These are phyloP conservation scores for Mallotus repandus DNA, from an alignment of 441 rosid genomes.

Conservation along the genomic window DNA sequence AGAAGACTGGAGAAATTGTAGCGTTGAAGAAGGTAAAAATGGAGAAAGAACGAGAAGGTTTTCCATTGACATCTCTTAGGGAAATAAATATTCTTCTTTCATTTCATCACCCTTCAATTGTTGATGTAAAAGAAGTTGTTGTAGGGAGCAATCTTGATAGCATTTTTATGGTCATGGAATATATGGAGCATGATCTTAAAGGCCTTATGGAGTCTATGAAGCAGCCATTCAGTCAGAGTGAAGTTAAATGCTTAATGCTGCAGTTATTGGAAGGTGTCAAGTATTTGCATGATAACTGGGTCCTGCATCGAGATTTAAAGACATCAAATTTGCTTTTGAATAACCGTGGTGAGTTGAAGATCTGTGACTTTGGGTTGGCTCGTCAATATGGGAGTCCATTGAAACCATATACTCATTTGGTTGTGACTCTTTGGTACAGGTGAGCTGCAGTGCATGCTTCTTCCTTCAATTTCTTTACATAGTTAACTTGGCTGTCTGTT, in stretches of 20 bases:
- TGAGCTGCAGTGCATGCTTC: constrained; percentile 31
- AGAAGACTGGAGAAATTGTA: constrained; percentile 90
- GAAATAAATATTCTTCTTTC: constrained; percentile 98
- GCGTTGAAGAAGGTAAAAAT: constrained; percentile 99
- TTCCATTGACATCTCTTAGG: constrained; percentile 91
- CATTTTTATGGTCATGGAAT: constrained; percentile 99
- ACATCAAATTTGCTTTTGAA: constrained; percentile 95
- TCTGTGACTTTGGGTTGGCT: constrained; percentile 98
- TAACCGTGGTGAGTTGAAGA: constrained; percentile 94
- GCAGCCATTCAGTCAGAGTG: constrained; percentile 99
- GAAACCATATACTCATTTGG: constrained; percentile 97
- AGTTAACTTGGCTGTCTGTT: neutral
- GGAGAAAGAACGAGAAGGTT: constrained; percentile 99
- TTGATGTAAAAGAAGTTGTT: constrained; percentile 99
- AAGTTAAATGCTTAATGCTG: constrained; percentile 96
- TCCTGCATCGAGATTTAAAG: constrained; percentile 96
- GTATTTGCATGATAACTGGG: constrained; percentile 99
- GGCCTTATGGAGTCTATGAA: constrained; percentile 97
- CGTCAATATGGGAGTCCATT: constrained; percentile 98
- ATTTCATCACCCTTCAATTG: constrained; percentile 91
- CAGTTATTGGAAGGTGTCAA: constrained; percentile 92
- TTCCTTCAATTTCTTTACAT: neutral
- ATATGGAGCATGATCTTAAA: constrained; percentile 99
- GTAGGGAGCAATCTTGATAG: constrained; percentile 96
- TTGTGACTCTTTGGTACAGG: constrained; percentile 99